These are phyloP conservation scores for Gypsophila paniculata DNA, from an alignment of 179 eudicot genomes.

Conservation along the genomic window DNA sequence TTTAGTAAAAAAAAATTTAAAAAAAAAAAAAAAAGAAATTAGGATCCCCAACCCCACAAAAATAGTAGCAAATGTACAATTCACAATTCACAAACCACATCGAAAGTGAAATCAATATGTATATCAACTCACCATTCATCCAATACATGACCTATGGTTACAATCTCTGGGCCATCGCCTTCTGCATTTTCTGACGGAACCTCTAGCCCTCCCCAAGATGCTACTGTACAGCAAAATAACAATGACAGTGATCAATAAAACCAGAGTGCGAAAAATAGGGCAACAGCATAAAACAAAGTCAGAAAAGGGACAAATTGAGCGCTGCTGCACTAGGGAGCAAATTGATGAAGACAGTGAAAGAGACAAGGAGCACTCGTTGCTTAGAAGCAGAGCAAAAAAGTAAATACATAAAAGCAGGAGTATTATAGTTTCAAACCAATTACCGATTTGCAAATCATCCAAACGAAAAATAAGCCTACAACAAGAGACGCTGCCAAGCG, in stretches of 20 bases:
- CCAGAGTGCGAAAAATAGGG: not conserved
- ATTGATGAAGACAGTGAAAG: not conserved
- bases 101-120: not conserved
- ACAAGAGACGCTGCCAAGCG: not conserved
- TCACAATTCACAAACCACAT: not conserved
- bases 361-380: not conserved
- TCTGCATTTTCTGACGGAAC: constrained; percentile 29
- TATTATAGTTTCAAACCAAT: not conserved
- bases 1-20: no score
- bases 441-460: not conserved
- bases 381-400: not conserved
- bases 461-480: not conserved
- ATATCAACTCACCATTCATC: constrained; percentile 83
- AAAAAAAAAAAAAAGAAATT: not conserved
- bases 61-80: not conserved
- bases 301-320: not conserved
- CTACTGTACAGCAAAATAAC: constrained; percentile 42
- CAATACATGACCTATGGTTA: constrained; percentile 65
- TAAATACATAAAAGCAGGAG: not conserved
- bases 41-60: not conserved
- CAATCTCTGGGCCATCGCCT: constrained; percentile 21
- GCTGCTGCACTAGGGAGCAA: not conserved
- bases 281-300: not conserved
- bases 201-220: constrained; percentile 64
- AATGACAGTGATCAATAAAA: constrained; percentile 5